Base-by-base conservation (phyloP, 2,329 filamentous ascomycete genomes). In the Nemania sp. region DNA sequence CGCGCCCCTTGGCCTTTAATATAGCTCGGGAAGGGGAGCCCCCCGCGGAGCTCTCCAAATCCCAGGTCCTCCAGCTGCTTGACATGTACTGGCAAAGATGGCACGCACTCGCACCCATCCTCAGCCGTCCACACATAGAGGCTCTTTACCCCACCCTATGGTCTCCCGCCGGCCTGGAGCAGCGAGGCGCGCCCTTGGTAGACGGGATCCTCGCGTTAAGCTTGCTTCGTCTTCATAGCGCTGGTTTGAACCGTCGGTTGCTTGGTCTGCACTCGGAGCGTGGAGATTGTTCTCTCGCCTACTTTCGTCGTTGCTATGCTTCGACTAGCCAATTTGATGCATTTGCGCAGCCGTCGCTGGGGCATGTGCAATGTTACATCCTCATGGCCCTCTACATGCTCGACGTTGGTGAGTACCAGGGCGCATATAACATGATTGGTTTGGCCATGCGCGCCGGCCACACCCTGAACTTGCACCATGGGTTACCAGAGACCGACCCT, bases 371-470 rank as follows among this genome's bases (percentile, higher is more conserved):
- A 24, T 65, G 68, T 55, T 70, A 70, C 27, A 62, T 68, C 18
- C 53, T 68, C 11, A 70, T 70, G 68, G 64, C 64, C 11, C 35
- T 70, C 41, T 67, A 67, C 18, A 62, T 70, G 4, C 68, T 70
- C 41, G 59, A 69, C 8, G 67, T 38, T 11, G 64, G 68, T 18
- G 64, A 68, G 53, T 57, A 70, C 41, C 68, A 68, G 13, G 55
- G 64, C n/a, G 64, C 68, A 5, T 70, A 70, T 59, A 70, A 70
- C 41, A 70, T 67, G 56, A 62, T 70, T 29, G 68, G 68, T 5
- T 51, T 70, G 15, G 68, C 68, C 18, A 54, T 62, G 45, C 64
- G 68, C 26, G 64, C 67, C 38, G 60, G 60, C 6, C 64, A 70
- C 26, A 51, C 64, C 6, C 62, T 70, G n/a, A 65, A 68, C 35